Base-by-base conservation (phyloP, 2,329 filamentous ascomycete genomes). In the Ilyonectria robusta region DNA sequence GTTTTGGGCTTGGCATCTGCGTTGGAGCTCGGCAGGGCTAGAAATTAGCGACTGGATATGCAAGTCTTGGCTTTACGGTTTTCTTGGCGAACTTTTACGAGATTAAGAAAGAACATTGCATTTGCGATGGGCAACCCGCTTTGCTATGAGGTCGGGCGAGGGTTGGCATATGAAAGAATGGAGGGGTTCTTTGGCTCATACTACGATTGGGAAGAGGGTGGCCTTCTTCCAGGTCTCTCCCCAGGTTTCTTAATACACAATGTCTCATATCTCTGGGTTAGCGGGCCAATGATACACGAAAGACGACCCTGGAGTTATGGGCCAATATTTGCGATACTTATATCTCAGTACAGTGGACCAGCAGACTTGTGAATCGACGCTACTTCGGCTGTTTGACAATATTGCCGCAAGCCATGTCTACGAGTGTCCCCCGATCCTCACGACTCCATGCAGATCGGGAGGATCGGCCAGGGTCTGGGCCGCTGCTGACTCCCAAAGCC, bases 391-490 rank as follows among this genome's bases (percentile, higher is more conserved):
- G 26, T 26, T 26, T 13, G 17, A 15, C 11, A n/a, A 13, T 40
- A 15, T 15, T 15, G 17, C 37, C 13, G 37, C 37, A 15, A 17
- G 37, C 10, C 37, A 40, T 15, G 37, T 40, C 37, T 6, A 17
- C 6, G 37, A 5, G 17, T 5, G 13, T 40, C 37, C 58, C 69
- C 68, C 71, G 71, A 73, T 73, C 69, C 64, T 56, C 53, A 60
- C 40, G 29, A 48, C 61, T 70, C 71, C 71, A 59, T 72, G 71
- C 62, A 61, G 23, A 21, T 46, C 54, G 40, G 26, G 56, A 42
- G 53, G 69, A 72, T 72, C 71, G 71, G 40, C 70, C 60, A 65
- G 62, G 40, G 19, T 29, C 48, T n/a, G 15, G 23, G 47, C 37
- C 9, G 37, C 26, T 6, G 26, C 26, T 26, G 26, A 26, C 26